Evolutionary conservation across 371 early-diverging fungal species (phyloP).

Genomic region (Syncephalis fuscata): DNA sequence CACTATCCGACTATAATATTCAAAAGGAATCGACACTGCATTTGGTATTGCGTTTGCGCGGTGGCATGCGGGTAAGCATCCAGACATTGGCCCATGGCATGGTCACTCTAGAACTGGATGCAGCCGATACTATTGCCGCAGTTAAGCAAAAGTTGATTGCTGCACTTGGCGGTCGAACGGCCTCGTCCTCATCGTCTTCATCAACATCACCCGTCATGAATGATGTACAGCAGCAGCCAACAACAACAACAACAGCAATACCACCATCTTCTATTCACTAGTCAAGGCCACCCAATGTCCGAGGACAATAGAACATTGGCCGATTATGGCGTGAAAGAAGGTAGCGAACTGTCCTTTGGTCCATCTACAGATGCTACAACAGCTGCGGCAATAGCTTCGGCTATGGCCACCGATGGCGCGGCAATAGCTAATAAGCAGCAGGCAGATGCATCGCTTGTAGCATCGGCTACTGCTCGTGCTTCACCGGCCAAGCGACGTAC

Average conservation of each 20-base stretch:
- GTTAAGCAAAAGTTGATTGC: conserved; percentile 89
- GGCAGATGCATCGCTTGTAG: conserved; percentile 1
- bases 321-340: conserved; percentile 71
- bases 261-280: conserved; percentile 99
- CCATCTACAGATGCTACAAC: conserved; percentile 38
- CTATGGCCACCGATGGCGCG: too few species aligned
- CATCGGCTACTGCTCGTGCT: conserved; percentile 96
- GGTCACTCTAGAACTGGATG: conserved; percentile 71
- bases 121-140: conserved; percentile 60
- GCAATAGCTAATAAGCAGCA: too few species aligned
- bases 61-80: conserved; percentile 28
- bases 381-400: too few species aligned
- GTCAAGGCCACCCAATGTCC: conserved; percentile 76
- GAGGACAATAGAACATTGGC: conserved; percentile 56
- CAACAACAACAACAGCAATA: conserved; percentile 22
- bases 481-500: conserved; percentile 82
- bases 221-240: too few species aligned
- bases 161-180: conserved; percentile 23
- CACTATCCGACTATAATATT: conserved; percentile 73
- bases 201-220: too few species aligned
- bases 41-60: conserved; percentile 66
- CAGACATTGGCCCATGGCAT: conserved; percentile 24
- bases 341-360: conserved; percentile 88
- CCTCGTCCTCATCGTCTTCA: conserved; percentile 60
- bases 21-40: conserved; percentile 74